Conservation (phyloP, 441 rosid genomes). For the Omphalea diandra region DNA sequence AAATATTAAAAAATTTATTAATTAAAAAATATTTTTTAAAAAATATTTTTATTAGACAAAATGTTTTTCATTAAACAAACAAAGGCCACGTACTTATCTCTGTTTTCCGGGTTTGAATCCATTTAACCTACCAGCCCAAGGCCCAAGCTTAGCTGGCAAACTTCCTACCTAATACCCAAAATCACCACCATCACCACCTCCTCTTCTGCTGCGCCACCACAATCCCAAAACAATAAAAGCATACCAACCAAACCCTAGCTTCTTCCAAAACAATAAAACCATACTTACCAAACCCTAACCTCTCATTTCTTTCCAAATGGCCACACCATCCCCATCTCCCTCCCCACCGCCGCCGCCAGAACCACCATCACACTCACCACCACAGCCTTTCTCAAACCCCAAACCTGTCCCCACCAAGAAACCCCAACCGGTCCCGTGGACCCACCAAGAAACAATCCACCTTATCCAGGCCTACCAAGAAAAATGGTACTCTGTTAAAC, state of each 20-base stretch:
- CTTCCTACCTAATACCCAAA: constrained; percentile 7
- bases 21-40: too few species aligned
- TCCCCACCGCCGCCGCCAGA: constrained; percentile 35
- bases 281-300: not conserved
- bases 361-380: constrained; percentile 27
- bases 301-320: not conserved
- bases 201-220: constrained; percentile 1
- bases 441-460: constrained; percentile 71
- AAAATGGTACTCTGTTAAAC: constrained; percentile 69
- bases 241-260: not conserved
- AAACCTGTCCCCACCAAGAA: constrained; percentile 40
- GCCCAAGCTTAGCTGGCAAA: constrained; percentile 2
- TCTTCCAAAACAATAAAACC: not conserved
- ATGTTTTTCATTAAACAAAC: not conserved
- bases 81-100: too few species aligned
- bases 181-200: constrained; percentile 1
- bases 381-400: constrained; percentile 22
- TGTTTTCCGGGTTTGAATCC: not conserved
- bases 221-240: not conserved
- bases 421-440: constrained; percentile 82
- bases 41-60: too few species aligned
- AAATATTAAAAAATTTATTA: too few species aligned
- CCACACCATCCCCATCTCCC: constrained; percentile 22
- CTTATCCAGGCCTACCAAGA: constrained; percentile 74
- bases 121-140: not conserved